These are phyloP conservation scores for Ocimum tenuiflorum DNA, from an alignment of 257 asterid genomes.

Conservation along the genomic window DNA sequence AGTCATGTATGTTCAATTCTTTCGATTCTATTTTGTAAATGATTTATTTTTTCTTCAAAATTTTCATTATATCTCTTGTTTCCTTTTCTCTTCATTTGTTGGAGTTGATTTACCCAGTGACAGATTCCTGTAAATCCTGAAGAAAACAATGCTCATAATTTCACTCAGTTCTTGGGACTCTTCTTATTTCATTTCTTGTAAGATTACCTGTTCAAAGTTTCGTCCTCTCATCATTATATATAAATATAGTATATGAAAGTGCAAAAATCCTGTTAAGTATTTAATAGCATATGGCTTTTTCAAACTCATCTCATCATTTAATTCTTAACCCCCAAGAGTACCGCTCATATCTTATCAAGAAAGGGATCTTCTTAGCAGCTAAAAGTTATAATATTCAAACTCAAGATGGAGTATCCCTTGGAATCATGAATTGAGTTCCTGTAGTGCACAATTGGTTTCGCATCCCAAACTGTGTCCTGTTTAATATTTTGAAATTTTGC, in stretches of 20 bases:
- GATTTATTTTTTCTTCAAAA: no score
- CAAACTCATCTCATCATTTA: neutral
- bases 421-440: no score
- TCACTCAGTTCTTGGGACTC: slow-evolving; percentile 8
- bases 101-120: slow-evolving; percentile 5
- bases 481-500: no score
- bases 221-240: neutral
- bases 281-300: slow-evolving; percentile 1
- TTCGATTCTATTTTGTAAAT: no score
- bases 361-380: no score
- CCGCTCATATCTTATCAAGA: neutral
- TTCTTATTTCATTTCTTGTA: slow-evolving; percentile 15
- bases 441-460: no score
- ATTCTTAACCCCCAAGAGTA: slow-evolving; percentile 8
- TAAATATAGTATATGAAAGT: neutral
- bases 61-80: neutral
- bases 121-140: neutral
- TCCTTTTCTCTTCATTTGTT: neutral
- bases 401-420: no score
- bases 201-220: slow-evolving; percentile 2
- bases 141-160: slow-evolving; percentile 11
- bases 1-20: no score
- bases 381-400: no score
- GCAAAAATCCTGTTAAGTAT: neutral
- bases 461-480: no score